Base-by-base conservation (phyloP, 805 yeast species). In the Suhomyces sp. region DNA sequence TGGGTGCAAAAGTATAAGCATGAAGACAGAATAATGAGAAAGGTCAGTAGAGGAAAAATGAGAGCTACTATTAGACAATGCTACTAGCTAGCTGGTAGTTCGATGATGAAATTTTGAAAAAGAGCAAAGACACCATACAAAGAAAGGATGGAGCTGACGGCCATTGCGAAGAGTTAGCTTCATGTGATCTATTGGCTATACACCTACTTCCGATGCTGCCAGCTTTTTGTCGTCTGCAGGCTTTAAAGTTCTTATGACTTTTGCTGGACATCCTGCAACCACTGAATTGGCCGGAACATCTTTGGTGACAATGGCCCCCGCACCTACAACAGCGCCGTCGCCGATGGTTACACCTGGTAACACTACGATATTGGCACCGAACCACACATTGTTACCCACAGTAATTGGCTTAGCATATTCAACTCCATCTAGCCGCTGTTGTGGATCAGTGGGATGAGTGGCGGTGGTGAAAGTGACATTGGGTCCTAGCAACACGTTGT, bases 331-430 rank as follows among this genome's bases (percentile, higher is more conserved):
- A 4, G 78, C 76, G 8, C 81, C 79, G 48, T 82, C 80, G 12
- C 91, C 92, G 45, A 87, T 75, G 1, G 78, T 81, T 9, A 84
- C 85, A 7, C 91, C 92, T 2, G 88, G 87, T 48, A 86, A 66
- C 7, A 87, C 75, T 1, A 72, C 70, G 13, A 71, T 82, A 41
- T 75, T 73, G 1, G 84, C 74, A 13, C 88, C 89, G 41, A 87
- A 70, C 93, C 92, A 87, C 7, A 84, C 88, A 55, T 81, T 79
- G 63, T 83, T 76, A 2, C 87, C 90, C 35, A 87, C 82, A 2
- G 64, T 71, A 29, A 87, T 77, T 5, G 87, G 86, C 36, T 66
- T 60, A 0, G 87, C 85, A 58, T 70, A 79, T 62, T 87, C 92
- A 3, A 70, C 68, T 1, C 77, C 81, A 1, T 60, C 63, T 27